Conservation (phyloP, 1,284 basidiomycete genomes). For the Austroboletus novae-zelandiae region DNA sequence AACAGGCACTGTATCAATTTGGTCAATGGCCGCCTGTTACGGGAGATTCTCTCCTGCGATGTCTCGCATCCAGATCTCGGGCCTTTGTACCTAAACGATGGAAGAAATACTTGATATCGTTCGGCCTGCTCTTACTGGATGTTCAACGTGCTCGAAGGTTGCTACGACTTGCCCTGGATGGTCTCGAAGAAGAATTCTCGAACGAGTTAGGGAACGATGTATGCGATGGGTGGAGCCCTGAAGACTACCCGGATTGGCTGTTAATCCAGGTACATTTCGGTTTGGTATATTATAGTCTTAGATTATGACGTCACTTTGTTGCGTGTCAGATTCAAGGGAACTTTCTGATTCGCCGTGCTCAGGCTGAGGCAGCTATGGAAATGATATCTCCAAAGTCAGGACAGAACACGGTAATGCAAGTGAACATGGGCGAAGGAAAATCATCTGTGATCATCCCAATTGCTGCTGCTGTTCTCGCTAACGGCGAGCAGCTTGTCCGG, state of each 20-base stretch:
- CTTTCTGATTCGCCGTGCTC: conserved; percentile 38
- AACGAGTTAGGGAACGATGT: conserved; percentile 18
- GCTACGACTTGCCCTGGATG: neutral
- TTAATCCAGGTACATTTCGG: conserved; percentile 43
- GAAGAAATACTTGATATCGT: conserved; percentile 22
- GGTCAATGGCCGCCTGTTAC: conserved; percentile 28
- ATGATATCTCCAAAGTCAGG: conserved; percentile 42
- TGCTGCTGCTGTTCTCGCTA: conserved; percentile 38
- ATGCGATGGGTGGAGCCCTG: conserved; percentile 10
- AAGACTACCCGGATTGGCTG: conserved; percentile 39
- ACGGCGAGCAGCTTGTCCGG: conserved; percentile 42
- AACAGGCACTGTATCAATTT: too few relatives aligned
- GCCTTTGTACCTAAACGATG: conserved; percentile 18
- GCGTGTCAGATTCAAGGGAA: conserved; percentile 39
- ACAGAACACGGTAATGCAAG: conserved; percentile 42
- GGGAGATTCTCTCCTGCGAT: conserved; percentile 20
- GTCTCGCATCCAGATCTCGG: conserved; percentile 14
- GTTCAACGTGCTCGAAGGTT: conserved; percentile 27
- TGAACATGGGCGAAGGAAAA: conserved; percentile 62
- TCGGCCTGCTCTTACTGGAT: conserved; percentile 29
- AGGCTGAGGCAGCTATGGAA: conserved; percentile 38
- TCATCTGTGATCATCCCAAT: conserved; percentile 54
- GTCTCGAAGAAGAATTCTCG: neutral
- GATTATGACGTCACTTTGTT: neutral
- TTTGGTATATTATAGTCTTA: neutral